Evolutionary conservation across 306 rosid genomes (phyloP).

Genomic region (Casuarina glauca): DNA sequence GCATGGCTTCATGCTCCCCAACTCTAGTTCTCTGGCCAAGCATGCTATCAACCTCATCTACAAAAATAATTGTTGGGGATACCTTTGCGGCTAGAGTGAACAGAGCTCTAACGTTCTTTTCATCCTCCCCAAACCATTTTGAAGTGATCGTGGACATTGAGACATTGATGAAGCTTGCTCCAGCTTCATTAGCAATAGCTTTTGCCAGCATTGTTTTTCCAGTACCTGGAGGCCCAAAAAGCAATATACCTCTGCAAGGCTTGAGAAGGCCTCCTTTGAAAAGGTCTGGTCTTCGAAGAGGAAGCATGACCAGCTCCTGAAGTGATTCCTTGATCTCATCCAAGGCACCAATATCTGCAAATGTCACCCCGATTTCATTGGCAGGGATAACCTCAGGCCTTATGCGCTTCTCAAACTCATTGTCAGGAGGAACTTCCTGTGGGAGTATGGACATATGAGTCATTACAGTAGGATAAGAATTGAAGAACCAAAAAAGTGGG

Average conservation of each 20-base stretch:
- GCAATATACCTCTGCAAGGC: constrained; percentile 80
- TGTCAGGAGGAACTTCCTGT: constrained; percentile 76
- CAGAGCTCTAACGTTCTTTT: constrained; percentile 73
- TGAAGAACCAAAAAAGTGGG: constrained; percentile 10
- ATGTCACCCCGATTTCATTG: constrained; percentile 79
- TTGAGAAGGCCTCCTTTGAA: constrained; percentile 73
- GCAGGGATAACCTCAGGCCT: constrained; percentile 81
- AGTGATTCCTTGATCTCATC: constrained; percentile 78
- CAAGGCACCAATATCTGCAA: constrained; percentile 76
- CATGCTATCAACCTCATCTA: constrained; percentile 89
- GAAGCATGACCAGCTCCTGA: constrained; percentile 82
- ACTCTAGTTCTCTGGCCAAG: constrained; percentile 80
- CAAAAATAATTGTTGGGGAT: constrained; percentile 75
- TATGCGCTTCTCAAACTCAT: constrained; percentile 82
- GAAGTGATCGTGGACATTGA: constrained; percentile 80
- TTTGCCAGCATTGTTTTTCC: constrained; percentile 89
- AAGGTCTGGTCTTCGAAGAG: constrained; percentile 79
- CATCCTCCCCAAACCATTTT: constrained; percentile 76
- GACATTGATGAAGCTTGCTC: constrained; percentile 82
- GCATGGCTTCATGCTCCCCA: constrained; percentile 73
- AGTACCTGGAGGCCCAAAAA: constrained; percentile 87
- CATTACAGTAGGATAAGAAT: constrained; percentile 6
- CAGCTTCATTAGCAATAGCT: constrained; percentile 84
- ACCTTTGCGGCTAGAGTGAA: constrained; percentile 83
- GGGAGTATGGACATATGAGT: background rate